phyloP scores from a whole-genome alignment of 2,329 filamentous ascomycete species.

The Botrytis galanthina region DNA sequence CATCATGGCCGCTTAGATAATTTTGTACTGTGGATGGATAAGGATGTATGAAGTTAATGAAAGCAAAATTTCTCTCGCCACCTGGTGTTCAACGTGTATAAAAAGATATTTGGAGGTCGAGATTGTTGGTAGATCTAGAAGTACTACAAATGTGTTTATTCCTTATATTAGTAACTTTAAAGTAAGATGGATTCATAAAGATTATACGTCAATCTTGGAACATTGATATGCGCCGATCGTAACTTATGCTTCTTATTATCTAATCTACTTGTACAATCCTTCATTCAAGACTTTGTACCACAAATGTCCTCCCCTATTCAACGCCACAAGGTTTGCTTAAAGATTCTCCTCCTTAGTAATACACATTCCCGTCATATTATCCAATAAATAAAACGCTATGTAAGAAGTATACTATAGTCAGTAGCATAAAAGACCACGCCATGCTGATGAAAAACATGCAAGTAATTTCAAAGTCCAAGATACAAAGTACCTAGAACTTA shows the following conservation, averaged over 20 bases:
- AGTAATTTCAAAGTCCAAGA: neutral
- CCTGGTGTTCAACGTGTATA: neutral
- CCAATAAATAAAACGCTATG: slow-evolving; percentile 6
- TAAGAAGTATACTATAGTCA: neutral
- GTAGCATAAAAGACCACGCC: neutral
- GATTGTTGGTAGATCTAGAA: neutral
- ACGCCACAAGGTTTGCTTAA: neutral
- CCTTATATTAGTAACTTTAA: neutral
- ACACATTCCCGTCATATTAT: slow-evolving; percentile 3
- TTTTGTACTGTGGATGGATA: neutral
- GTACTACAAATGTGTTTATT: neutral
- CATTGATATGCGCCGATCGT: neutral
- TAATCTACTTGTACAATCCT: slow-evolving; percentile 3
- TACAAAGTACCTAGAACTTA: slow-evolving; percentile 4
- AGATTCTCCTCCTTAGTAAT: neutral
- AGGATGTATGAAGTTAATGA: neutral
- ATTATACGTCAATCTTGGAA: neutral
- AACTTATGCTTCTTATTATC: neutral
- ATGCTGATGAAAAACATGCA: neutral
- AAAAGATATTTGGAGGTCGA: neutral
- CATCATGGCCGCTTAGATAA: neutral
- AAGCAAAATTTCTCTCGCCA: neutral
- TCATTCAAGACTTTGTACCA: neutral
- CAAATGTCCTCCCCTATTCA: neutral
- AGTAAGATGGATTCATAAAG: neutral